These are phyloP conservation scores for Lycium ferocissimum DNA, from an alignment of 257 asterid genomes.

Conservation along the genomic window DNA sequence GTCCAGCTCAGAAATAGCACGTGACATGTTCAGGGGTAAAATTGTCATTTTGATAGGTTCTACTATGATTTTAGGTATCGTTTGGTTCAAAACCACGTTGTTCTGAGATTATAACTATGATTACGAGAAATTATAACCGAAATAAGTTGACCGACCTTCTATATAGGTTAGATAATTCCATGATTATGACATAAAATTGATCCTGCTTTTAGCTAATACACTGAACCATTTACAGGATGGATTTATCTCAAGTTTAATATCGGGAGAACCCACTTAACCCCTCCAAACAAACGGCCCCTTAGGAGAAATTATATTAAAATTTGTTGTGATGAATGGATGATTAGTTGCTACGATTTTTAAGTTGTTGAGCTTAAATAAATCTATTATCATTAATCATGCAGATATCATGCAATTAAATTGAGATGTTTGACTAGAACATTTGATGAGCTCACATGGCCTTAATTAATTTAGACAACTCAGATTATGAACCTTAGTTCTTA, in stretches of 20 bases:
- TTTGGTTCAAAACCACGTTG: background rate
- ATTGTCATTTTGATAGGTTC: background rate
- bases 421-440: background rate
- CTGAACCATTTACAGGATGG: background rate
- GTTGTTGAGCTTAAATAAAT: background rate
- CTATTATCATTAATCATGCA: constrained; percentile 29
- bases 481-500: background rate
- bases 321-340: background rate
- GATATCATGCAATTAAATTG: constrained; percentile 7
- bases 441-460: constrained; percentile 3
- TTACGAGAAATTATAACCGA: background rate
- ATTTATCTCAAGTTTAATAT: background rate
- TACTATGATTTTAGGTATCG: background rate
- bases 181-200: background rate
- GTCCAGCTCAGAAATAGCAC: constrained; percentile 34
- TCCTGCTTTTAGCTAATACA: background rate
- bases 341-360: background rate
- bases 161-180: background rate
- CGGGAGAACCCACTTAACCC: background rate
- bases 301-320: background rate
- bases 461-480: constrained; percentile 17
- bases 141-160: background rate
- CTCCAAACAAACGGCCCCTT: too few relatives aligned
- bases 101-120: background rate
- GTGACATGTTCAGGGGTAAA: constrained; percentile 31